Base-by-base conservation (phyloP, 441 rosid species). In the Adansonia grandidieri region DNA sequence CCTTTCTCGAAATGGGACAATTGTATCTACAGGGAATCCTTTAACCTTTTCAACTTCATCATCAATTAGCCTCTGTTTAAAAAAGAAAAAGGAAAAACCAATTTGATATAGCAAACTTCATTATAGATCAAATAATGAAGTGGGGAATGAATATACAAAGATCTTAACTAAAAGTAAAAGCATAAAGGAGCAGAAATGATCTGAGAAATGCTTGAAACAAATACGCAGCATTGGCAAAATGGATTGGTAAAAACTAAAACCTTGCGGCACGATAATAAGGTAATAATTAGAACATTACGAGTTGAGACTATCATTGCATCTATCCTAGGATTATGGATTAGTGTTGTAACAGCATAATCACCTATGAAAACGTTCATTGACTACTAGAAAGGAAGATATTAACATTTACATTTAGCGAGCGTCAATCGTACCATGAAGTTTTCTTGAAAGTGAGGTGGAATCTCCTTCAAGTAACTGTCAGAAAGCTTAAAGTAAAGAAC, bases 401-500 rank as follows among this genome's bases (percentile, higher is more conserved):
- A 37, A 28, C 75, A 72, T 71, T 48, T 48, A 61, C 71, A 22
- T 65, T 57, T 54, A 60, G 76, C 51, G 61, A 17, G 63, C 22
- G 42, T 60, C 44, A 37, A 76, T 79, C 89, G 86, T 86, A 95
- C 97, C 82, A 79, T 86, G 74, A 95, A 79, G 80, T 84, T 90
- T 81, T 95, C 98, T 86, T 87, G 95, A 85, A 93, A 91, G 74
- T 87, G 88, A 14, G 84, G 72, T 1, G 97, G 88, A 65, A 95
- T 85, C 80, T 93, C 96, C 83, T 88, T 91, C 19, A 82, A 56
- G 37, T 88, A 91, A 82, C 82, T 91, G 4, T 91, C 97, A 8
- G 95, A 89, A 67, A 95, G 93, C 84, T 91, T 93, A 84, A 91
- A 95, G 83, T 91, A 93, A 79, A 95, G 85, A 42, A 93, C 91